Base-by-base conservation (phyloP, 371 early-diverging fungal genomes). In the Rhizomucor pusillus region DNA sequence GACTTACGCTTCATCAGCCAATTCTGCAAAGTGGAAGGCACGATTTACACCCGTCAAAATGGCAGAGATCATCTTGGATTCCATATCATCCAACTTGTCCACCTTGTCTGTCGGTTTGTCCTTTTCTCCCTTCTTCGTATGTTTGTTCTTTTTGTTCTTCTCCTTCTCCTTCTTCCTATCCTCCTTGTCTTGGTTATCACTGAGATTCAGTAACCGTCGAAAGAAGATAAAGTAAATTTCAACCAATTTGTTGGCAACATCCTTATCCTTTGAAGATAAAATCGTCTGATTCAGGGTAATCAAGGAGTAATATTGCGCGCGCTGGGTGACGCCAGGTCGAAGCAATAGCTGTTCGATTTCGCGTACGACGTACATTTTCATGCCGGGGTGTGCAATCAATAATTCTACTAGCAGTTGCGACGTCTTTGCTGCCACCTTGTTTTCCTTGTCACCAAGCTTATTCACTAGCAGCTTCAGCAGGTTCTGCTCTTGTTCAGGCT, bases 401-500 rank as follows among this genome's bases (percentile, higher is more conserved):
- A 92, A 63, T 46, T 88, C 84, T 40, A 92, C 81, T 14, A 92
- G 56, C 51, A 90, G 73, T 52, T 85, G 89, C 3, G 88, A 84
- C 9, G 92, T 81, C 63, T 93, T 93, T 43, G 93, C 86, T 0
- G 95, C 90, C 24, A 94, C 79, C 68, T 91, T 90, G 57, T 87
- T 85, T 53, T 94, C 94, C 12, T 75, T 73, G 71, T 98, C 98
- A 62, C 98, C 98, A 49, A 98, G 72, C 67, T 97, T 98, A 86
- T 94, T 95, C 56, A 94, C 88, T 20, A 98, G 80, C 50, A 98
- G 63, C 35, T 88, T 82, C 41, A 98, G 80, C 54, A 98, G 77
- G 59, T 94, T 96, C 50, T 90, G 89, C 63, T 98, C 98, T 73
- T 97, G 94, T 71, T 98, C 98, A 7, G 97, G 94, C 66, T 95